A percentile compares a stretch with the other conserved stretches of the same genome.
These are phyloP conservation scores for Ganoderma boninense DNA, from an alignment of 1,284 basidiomycete species.

Conservation along the genomic window DNA sequence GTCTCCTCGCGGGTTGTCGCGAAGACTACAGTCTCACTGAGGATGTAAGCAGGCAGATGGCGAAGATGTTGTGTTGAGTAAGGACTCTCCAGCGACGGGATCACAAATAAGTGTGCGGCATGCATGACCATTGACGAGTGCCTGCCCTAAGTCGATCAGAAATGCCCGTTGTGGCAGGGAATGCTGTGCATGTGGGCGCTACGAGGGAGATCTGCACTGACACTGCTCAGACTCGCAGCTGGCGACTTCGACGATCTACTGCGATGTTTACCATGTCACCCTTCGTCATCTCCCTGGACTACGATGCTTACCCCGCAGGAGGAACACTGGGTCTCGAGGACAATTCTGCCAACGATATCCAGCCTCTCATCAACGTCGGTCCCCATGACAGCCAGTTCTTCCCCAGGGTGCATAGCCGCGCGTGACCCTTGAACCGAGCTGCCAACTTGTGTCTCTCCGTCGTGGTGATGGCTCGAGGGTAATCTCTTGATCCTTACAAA, in stretches of 20 bases:
- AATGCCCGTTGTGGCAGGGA: background rate
- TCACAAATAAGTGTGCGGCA: no score
- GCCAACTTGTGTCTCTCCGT: background rate
- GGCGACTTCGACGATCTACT: background rate
- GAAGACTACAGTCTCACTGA: background rate
- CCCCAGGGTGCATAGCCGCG: background rate
- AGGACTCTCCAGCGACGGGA: background rate
- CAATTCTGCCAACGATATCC: background rate
- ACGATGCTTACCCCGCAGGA: background rate
- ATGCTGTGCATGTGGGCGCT: background rate
- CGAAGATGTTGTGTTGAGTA: background rate
- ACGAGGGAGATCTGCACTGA: no score
- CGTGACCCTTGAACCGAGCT: background rate
- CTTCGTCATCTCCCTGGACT: background rate
- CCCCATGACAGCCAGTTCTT: background rate
- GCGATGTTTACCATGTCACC: background rate
- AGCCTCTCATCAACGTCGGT: background rate
- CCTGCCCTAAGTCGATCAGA: background rate
- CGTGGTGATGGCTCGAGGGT: background rate
- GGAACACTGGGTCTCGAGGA: constrained; percentile 10
- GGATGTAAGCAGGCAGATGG: background rate
- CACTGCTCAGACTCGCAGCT: background rate
- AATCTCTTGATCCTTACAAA: background rate
- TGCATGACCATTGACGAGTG: no score
- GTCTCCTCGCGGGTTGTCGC: background rate